Evolutionary conservation across 2,329 filamentous ascomycete species (phyloP), one percentile per base, ranked within the genome.

Genomic region (Endoconidiophora laricicola): DNA sequence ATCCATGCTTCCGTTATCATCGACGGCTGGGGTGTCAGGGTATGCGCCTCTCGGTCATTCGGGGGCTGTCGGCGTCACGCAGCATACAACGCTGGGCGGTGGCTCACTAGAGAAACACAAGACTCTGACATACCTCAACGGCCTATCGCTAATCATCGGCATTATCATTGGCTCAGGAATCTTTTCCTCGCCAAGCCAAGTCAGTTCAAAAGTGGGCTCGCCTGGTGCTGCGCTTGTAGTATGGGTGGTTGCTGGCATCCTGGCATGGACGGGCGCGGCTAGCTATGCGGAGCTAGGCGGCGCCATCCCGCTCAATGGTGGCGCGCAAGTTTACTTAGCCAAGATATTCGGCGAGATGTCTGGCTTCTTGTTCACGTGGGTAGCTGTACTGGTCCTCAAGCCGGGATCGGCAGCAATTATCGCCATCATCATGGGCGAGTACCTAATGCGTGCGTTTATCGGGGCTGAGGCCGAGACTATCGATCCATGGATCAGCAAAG

Each of bases 401-500:
- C 91, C 91, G 0, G 91, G 91, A 2, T 84, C 85, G 38, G 81
- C 87, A 7, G 91, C 91, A 54, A 98, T 98, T 61, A 86, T 98
- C 56, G 76, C 90, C 56, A 95, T 98, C 57, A 95, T 98, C 60
- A 95, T 96, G 71, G 91, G 91, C 41, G 91, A 98, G 66, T 98
- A 98, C 61, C 69, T 94, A n/a, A 86, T 95, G 48, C 76, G 87
- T 44, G 88, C 87, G 12, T 74, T 83, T 41, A 81, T 94, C 52
- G 88, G 88, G 6, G 79, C 87, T n/a, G 86, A 94, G 52, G 84
- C 84, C 2, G 80, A 84, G 59, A 78, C 79, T 22, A 74, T 87
- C 50, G 91, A 78, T 60, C 76, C 79, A 1, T 96, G 90, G 88
- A 76, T 95, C 60, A 87, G 85, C 69, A 98, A 96, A 68, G 75